phyloP scores from a whole-genome alignment of 2,329 filamentous ascomycete species.

The Ophiostoma tasmaniense region DNA sequence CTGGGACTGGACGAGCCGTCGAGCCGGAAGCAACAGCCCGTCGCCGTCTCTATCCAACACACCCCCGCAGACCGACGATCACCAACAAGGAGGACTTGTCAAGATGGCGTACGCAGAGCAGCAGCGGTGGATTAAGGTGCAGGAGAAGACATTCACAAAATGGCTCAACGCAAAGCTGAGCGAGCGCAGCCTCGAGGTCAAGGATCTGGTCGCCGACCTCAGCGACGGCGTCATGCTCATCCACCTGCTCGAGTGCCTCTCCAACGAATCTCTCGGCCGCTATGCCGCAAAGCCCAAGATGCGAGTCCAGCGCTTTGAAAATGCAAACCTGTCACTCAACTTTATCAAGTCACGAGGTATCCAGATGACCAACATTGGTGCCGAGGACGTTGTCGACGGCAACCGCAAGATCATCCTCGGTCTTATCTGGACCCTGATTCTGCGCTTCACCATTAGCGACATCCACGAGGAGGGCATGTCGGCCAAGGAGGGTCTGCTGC shows the following conservation, averaged over 20 bases:
- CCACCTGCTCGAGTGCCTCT: slow-evolving; percentile 93
- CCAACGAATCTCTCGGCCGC: slow-evolving; percentile 85
- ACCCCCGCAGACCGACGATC: background rate
- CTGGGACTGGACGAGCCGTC: slow-evolving; percentile 18
- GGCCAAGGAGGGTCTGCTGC: slow-evolving; percentile 84
- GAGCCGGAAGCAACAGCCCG: slow-evolving; percentile 14
- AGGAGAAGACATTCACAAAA: slow-evolving; percentile 99
- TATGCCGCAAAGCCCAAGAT: slow-evolving; percentile 96
- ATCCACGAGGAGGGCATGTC: slow-evolving; percentile 98
- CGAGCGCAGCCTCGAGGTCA: slow-evolving; percentile 66
- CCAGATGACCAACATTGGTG: slow-evolving; percentile 96
- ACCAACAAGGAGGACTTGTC: slow-evolving; percentile 27
- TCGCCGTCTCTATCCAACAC: slow-evolving; percentile 7
- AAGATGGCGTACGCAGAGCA: slow-evolving; percentile 56
- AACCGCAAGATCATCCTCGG: slow-evolving; percentile 97
- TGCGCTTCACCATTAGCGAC: slow-evolving; percentile 95
- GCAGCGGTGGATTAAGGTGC: slow-evolving; percentile 67
- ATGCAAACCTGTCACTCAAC: slow-evolving; percentile 90
- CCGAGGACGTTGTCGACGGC: slow-evolving; percentile 95
- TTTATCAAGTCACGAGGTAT: slow-evolving; percentile 80
- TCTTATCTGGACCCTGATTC: slow-evolving; percentile 95
- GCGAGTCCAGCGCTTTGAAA: slow-evolving; percentile 94
- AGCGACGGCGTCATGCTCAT: slow-evolving; percentile 94
- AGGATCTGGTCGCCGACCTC: slow-evolving; percentile 80
- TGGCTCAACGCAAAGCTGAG: slow-evolving; percentile 97